phyloP scores from a whole-genome alignment of 2,329 filamentous ascomycete genomes.

The Alternaria sp. region DNA sequence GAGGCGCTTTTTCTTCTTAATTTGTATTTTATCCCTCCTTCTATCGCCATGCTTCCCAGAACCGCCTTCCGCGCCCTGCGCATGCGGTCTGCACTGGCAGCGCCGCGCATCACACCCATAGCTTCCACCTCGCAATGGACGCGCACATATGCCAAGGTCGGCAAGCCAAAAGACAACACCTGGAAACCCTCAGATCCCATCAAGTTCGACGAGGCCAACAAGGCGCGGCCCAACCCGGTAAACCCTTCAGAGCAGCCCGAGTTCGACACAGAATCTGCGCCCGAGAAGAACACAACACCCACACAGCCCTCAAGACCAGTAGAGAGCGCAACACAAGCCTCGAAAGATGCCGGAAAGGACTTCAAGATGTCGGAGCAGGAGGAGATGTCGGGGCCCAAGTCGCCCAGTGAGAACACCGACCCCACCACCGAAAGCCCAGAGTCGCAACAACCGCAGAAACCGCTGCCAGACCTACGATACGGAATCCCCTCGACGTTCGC shows the following conservation, averaged over 20 bases:
- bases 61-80: conserved; percentile 45
- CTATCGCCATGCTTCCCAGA: conserved; percentile 44
- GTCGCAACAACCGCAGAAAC: conserved; percentile 61
- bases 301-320: conserved; percentile 33
- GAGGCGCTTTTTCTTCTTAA: conserved; percentile 17
- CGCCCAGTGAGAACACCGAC: conserved; percentile 45
- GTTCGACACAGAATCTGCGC: conserved; percentile 28
- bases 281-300: conserved; percentile 30
- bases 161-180: conserved; percentile 45
- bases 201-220: conserved; percentile 43
- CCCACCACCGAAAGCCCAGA: conserved; percentile 49
- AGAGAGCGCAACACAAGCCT: conserved; percentile 22
- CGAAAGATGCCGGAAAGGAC: conserved; percentile 23
- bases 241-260: conserved; percentile 46
- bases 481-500: conserved; percentile 92
- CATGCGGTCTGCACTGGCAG: conserved; percentile 32
- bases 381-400: conserved; percentile 45
- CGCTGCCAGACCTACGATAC: conserved; percentile 89
- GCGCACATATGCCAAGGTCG: conserved; percentile 33
- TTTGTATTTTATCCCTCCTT: conserved; percentile 19
- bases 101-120: conserved; percentile 33
- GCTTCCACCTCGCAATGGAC: conserved; percentile 38
- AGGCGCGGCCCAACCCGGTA: conserved; percentile 30
- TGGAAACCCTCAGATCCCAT: conserved; percentile 52
- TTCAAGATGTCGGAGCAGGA: conserved; percentile 42